Evolutionary conservation across 495 filamentous ascomycete species (phyloP), one percentile per base, ranked within the genome.

Genomic region (Aspergillus sclerotioniger): DNA sequence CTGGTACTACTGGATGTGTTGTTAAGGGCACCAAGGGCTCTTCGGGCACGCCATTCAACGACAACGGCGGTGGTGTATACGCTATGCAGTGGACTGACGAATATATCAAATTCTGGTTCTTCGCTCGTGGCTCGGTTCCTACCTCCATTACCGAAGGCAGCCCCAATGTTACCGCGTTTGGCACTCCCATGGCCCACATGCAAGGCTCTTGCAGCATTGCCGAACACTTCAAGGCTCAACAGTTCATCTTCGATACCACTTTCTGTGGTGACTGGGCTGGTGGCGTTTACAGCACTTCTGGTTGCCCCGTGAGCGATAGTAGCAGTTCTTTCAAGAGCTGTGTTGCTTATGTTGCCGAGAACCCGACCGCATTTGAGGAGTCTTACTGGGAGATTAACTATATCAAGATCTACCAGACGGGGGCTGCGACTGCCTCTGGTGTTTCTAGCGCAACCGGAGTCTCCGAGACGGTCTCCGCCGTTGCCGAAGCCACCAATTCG

Each of bases 241-340:
- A 82, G 12, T 87, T 96, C 51, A 79, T 95, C 54, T 85, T 96
- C 67, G 83, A 98, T 71, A 89, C 85, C 0, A 88, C 86, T 1
- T 91, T 96, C 73, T 97, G 93, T 71, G 93, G 93, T 37, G 85
- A 90, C 59, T 96, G 90, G 90, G 91, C 91, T 16, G 92, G 90
- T 33, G 76, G 81, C 47, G 82, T 84, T 0, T 80, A 66, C 37
- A 69, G 67, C 12, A 45, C 65, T 16, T 75, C 72, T 12, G 67
- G 68, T 3, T 79, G 76, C 62, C 72, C 75, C 0, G 54, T 73
- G 59, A 70, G 71, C 46, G 63, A 70, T 56, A 53, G 65, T 0
- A 68, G 51, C 54, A 71, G 71, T 54, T 62, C 73, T n/a, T 72
- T 71, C 5, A 29, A 70, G 8, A 84, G 79, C 35, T 91, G 89